Conservation (phyloP, 805 yeast species). For the Tanozyma kutaoensis region DNA sequence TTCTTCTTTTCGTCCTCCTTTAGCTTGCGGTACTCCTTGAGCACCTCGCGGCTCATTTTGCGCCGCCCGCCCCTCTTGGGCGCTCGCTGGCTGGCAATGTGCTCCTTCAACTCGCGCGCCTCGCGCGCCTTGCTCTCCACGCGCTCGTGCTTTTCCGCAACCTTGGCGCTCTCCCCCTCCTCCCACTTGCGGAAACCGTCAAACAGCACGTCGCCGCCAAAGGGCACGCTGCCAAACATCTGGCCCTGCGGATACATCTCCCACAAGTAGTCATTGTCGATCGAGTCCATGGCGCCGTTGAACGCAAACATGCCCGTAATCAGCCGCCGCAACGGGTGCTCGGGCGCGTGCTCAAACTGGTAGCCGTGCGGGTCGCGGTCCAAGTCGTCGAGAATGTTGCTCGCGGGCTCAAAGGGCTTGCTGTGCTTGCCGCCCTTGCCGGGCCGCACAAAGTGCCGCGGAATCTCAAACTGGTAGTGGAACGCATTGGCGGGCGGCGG, state of each 20-base stretch:
- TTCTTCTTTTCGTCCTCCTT: no score
- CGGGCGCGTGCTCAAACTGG: no score
- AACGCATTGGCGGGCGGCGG: conserved; percentile 1
- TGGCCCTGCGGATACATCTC: conserved; percentile 20
- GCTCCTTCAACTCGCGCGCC: no score
- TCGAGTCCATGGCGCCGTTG: conserved; percentile 18
- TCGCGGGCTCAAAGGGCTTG: conserved; percentile 1
- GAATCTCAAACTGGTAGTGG: conserved; percentile 4
- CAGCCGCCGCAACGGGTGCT: conserved; percentile 23
- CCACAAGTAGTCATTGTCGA: conserved; percentile 29
- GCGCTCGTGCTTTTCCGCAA: no score
- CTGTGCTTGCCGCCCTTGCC: background rate
- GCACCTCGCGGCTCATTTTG: no score
- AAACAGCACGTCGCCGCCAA: conserved; percentile 11
- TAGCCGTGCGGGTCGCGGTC: no score
- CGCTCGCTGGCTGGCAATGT: no score
- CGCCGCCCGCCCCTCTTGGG: no score
- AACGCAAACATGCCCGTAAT: conserved; percentile 25
- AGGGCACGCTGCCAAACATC: conserved; percentile 22
- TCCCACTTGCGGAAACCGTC: conserved; percentile 23
- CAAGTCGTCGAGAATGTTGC: conserved; percentile 1
- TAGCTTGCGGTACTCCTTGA: no score
- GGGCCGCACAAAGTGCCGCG: conserved; percentile 1
- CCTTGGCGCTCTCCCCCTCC: no score
- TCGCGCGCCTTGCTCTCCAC: no score